phyloP scores from a whole-genome alignment of 2,329 filamentous ascomycete genomes.

The Emergomyces africanus region DNA sequence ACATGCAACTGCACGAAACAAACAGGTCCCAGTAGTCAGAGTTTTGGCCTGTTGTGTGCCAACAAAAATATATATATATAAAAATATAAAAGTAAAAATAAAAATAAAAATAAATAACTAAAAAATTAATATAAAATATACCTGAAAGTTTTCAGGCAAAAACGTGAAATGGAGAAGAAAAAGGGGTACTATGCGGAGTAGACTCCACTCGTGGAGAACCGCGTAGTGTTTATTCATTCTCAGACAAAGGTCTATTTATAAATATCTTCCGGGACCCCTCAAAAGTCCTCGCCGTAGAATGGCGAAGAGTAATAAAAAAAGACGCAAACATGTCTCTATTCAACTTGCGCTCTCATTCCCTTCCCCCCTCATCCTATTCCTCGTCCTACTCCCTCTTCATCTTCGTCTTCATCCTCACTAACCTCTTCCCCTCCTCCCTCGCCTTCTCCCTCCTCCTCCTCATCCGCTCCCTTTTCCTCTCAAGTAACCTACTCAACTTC shows the following conservation, averaged over 20 bases:
- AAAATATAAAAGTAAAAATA: no score
- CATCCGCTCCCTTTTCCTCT: slow-evolving; percentile 51
- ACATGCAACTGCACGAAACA: background rate
- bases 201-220: no score
- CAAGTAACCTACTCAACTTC: slow-evolving; percentile 66
- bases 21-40: background rate
- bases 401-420: slow-evolving; percentile 34
- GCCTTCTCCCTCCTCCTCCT: slow-evolving; percentile 40
- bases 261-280: no score
- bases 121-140: background rate
- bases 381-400: slow-evolving; percentile 26
- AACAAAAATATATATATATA: no score
- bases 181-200: background rate
- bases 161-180: no score
- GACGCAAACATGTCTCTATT: background rate
- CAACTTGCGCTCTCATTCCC: background rate
- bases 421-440: slow-evolving; percentile 42
- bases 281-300: background rate
- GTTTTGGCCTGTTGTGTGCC: background rate
- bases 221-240: no score
- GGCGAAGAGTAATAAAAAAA: no score
- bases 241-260: no score
- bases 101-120: background rate
- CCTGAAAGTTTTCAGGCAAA: no score
- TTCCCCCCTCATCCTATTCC: slow-evolving; percentile 18